These are phyloP conservation scores for Ziziphus jujuba DNA, from an alignment of 306 rosid genomes.

Conservation along the genomic window DNA sequence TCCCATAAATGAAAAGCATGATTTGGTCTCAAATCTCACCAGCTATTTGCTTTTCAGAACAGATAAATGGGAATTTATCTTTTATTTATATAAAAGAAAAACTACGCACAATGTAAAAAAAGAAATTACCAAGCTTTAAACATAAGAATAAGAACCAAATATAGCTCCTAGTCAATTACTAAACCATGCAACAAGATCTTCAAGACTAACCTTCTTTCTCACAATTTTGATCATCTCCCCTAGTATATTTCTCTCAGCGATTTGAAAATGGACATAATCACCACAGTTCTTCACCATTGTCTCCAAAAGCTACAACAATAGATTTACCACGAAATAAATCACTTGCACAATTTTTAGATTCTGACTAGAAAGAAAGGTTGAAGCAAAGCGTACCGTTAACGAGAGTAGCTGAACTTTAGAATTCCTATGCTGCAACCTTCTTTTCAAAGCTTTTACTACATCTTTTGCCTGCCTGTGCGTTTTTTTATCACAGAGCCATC, in stretches of 20 bases:
- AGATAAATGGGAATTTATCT: not conserved
- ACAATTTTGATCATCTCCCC: conserved; percentile 96
- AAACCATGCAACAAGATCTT: conserved; percentile 6
- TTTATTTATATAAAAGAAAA: not conserved
- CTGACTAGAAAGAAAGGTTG: conserved; percentile 10
- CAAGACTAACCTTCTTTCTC: conserved; percentile 76
- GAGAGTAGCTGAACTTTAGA: conserved; percentile 80
- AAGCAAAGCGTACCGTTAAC: conserved; percentile 63
- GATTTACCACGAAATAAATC: conserved; percentile 33
- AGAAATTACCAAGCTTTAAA: conserved; percentile 14
- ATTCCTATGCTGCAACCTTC: conserved; percentile 88
- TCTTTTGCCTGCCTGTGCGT: conserved; percentile 93
- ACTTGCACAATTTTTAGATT: conserved; percentile 6
- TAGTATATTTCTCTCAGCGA: conserved; percentile 79
- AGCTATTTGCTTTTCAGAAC: no score
- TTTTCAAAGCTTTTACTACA: conserved; percentile 92
- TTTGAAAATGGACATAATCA: conserved; percentile 83
- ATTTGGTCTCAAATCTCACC: not conserved
- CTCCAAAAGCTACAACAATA: conserved; percentile 72
- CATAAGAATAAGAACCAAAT: conserved; percentile 21
- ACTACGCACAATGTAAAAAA: not conserved
- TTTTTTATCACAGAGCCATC: conserved; percentile 22
- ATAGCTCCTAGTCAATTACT: conserved; percentile 3
- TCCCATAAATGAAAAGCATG: not conserved
- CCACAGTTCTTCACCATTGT: conserved; percentile 99